These are phyloP conservation scores for Naematelia aurantialba DNA, from an alignment of 768 basidiomycete species.

Conservation along the genomic window DNA sequence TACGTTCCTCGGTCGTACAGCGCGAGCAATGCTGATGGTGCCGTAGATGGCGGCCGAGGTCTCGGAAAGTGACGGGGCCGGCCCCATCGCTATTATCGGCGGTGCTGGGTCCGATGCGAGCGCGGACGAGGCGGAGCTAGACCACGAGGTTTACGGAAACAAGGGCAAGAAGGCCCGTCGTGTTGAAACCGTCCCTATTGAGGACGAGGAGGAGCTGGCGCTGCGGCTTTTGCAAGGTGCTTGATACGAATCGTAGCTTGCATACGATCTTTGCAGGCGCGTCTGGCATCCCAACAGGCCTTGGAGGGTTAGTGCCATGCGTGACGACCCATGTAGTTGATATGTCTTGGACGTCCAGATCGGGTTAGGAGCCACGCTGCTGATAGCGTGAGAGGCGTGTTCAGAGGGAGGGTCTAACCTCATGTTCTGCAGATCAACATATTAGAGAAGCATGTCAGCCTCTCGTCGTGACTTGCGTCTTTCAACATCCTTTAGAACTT, in stretches of 20 bases:
- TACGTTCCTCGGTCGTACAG: too few species aligned
- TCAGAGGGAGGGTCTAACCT: not conserved
- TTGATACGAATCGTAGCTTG: too few species aligned
- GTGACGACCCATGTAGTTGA: too few species aligned
- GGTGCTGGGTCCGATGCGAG: constrained; percentile 60
- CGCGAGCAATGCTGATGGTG: constrained; percentile 10
- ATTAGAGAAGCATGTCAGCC: not conserved
- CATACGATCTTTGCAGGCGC: too few species aligned
- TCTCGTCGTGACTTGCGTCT: not conserved
- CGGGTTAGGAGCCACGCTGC: too few species aligned
- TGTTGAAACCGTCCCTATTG: constrained; percentile 51
- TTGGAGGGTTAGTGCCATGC: too few species aligned
- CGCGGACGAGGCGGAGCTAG: constrained; percentile 29
- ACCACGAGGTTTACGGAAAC: constrained; percentile 2
- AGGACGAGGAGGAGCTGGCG: constrained; percentile 65
- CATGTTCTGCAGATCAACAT: not conserved
- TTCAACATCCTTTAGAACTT: not conserved
- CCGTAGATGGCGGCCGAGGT: constrained; percentile 12
- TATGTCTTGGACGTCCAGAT: too few species aligned
- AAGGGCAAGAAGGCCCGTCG: constrained; percentile 44
- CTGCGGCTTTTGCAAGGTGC: constrained; percentile 54
- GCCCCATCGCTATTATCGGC: constrained; percentile 50
- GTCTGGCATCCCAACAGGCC: too few species aligned
- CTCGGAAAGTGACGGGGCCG: constrained; percentile 34
- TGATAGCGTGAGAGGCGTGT: not conserved